These are phyloP conservation scores for Platanthera guangdongensis DNA, from an alignment of 106 monocot genomes.

Conservation along the genomic window DNA sequence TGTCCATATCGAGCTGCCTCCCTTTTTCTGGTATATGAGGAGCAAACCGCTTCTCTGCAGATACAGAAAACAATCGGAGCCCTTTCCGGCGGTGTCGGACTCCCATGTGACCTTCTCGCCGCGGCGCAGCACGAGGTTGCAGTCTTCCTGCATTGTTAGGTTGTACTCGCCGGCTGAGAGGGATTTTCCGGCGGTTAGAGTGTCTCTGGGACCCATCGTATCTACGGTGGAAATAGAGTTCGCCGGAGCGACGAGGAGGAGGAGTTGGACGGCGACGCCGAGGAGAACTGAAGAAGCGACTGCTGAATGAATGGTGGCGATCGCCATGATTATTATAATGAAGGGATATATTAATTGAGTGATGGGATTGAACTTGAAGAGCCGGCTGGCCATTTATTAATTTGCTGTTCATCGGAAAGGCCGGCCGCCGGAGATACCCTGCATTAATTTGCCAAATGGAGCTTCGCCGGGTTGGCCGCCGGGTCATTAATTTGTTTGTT, in stretches of 20 bases:
- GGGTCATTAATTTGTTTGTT: too few relatives aligned
- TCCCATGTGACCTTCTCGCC: not conserved
- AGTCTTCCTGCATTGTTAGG: not conserved
- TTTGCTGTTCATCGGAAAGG: too few relatives aligned
- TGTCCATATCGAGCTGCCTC: not conserved
- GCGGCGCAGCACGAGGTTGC: not conserved
- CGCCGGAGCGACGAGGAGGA: not conserved
- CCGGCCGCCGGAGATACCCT: too few relatives aligned
- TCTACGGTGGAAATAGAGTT: not conserved
- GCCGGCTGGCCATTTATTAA: too few relatives aligned
- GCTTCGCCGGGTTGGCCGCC: too few relatives aligned
- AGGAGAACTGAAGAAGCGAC: not conserved
- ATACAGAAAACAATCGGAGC: not conserved
- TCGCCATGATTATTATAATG: not conserved
- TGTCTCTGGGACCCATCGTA: not conserved
- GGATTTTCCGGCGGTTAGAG: not conserved
- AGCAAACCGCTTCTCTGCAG: not conserved
- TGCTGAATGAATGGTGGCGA: not conserved
- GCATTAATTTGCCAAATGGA: too few relatives aligned
- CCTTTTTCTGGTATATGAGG: not conserved
- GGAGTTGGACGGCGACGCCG: not conserved
- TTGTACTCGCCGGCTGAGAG: not conserved
- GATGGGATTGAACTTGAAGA: too few relatives aligned
- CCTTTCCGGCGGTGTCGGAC: not conserved
- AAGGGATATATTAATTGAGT: too few relatives aligned